Conservation (phyloP, 2,329 filamentous ascomycete genomes). For the Pestalotiopsis sp. region DNA sequence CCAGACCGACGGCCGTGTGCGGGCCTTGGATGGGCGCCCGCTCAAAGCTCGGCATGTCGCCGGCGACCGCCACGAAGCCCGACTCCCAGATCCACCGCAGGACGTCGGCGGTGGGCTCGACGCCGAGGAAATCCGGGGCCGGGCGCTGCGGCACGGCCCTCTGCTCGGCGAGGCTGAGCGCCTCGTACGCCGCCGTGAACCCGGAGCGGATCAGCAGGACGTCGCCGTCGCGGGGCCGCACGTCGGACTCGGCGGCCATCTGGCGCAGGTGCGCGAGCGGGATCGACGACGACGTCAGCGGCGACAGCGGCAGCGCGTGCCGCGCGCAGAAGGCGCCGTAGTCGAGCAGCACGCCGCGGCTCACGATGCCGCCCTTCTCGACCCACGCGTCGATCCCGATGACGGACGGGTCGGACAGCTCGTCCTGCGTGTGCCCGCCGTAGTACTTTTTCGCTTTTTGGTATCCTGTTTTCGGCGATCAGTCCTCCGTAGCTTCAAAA, state of each 20-base stretch:
- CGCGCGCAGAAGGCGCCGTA: conserved; percentile 23
- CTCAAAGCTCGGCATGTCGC: conserved; percentile 46
- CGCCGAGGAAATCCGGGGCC: conserved; percentile 37
- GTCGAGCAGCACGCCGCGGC: conserved; percentile 51
- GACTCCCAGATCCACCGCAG: conserved; percentile 48
- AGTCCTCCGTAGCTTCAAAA: too few species aligned
- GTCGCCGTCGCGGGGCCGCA: conserved; percentile 37
- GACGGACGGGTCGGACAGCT: conserved; percentile 35
- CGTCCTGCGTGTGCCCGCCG: conserved; percentile 39
- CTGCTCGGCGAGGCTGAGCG: conserved; percentile 22
- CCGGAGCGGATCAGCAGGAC: conserved; percentile 43
- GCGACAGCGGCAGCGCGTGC: conserved; percentile 14
- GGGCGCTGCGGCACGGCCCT: conserved; percentile 28
- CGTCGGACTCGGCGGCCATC: conserved; percentile 35
- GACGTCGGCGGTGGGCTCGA: conserved; percentile 37
- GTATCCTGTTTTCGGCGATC: conserved; percentile 33
- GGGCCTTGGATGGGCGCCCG: conserved; percentile 37
- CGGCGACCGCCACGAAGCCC: conserved; percentile 46
- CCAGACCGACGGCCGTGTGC: conserved; percentile 22
- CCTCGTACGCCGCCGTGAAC: conserved; percentile 33
- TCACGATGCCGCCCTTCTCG: conserved; percentile 41
- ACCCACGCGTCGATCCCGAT: conserved; percentile 46
- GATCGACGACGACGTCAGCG: conserved; percentile 16
- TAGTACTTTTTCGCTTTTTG: conserved; percentile 43
- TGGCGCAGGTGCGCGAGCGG: conserved; percentile 31